These are phyloP conservation scores for Fomitopsis betulina DNA, from an alignment of 1,284 basidiomycete genomes.

Conservation along the genomic window DNA sequence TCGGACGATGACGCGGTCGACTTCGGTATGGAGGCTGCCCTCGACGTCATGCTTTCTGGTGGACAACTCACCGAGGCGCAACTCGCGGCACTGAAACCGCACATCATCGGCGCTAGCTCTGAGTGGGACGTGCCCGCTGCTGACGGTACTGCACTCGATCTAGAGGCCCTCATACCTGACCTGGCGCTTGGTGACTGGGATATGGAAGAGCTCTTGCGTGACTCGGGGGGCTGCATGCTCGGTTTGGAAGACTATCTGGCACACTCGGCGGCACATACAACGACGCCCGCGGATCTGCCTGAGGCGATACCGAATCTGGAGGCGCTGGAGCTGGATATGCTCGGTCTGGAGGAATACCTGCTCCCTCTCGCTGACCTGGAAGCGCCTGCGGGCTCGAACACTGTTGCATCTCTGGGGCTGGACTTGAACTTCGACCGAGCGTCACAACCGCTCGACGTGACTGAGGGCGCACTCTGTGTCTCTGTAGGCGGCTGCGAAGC, in stretches of 20 bases:
- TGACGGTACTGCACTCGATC: neutral
- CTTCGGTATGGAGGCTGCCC: neutral
- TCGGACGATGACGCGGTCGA: neutral
- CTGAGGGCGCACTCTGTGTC: neutral
- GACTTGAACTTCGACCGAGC: neutral
- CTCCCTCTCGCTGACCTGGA: neutral
- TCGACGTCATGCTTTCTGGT: neutral
- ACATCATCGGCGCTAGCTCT: neutral
- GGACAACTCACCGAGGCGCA: neutral
- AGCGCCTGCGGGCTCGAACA: neutral
- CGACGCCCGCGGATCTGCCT: neutral
- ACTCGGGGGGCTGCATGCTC: neutral
- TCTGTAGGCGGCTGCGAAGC: neutral
- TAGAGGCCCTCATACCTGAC: neutral
- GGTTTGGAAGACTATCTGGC: neutral
- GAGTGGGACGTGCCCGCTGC: neutral
- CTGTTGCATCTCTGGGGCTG: neutral
- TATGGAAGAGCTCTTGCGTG: neutral
- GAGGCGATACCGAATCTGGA: neutral
- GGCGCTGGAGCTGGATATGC: neutral
- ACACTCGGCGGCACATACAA: neutral
- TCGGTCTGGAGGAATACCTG: neutral
- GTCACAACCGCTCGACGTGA: neutral
- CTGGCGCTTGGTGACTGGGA: neutral
- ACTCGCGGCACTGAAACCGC: neutral